Percentiles rank a stretch among this genome's conserved stretches.
Conservation (phyloP, 805 yeast genomes). For the Myxozyma mucilagina region DNA sequence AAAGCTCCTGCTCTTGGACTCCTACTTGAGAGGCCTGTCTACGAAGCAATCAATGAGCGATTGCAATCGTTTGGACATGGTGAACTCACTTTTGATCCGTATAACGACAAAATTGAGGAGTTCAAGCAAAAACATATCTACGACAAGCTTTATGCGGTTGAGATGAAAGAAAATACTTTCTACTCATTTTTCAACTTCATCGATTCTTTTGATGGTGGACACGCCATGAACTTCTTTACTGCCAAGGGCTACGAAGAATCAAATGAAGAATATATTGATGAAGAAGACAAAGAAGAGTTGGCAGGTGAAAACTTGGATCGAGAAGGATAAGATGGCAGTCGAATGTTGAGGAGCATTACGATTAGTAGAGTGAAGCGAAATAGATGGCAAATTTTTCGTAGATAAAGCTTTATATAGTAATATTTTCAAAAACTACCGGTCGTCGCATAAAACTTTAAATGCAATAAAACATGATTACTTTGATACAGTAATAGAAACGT, state of each 20-base stretch:
- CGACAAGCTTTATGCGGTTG: slow-evolving; percentile 89
- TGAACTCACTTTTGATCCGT: slow-evolving; percentile 65
- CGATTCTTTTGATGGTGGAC: slow-evolving; percentile 60
- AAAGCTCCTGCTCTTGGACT: slow-evolving; percentile 97
- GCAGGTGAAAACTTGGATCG: slow-evolving; percentile 41
- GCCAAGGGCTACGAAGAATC: slow-evolving; percentile 34
- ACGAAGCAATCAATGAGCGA: slow-evolving; percentile 73
- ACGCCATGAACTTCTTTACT: slow-evolving; percentile 57
- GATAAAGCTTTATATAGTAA: not conserved
- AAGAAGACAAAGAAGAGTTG: slow-evolving; percentile 41
- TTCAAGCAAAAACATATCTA: slow-evolving; percentile 88
- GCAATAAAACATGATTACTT: not conserved
- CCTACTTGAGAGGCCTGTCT: slow-evolving; percentile 86
- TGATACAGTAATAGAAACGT: not conserved
- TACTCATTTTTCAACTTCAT: slow-evolving; percentile 89
- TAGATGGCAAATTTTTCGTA: not conserved
- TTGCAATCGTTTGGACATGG: slow-evolving; percentile 77
- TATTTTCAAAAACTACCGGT: not conserved
- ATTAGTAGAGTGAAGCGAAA: not conserved
- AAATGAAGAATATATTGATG: slow-evolving; percentile 31
- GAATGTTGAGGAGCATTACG: not conserved
- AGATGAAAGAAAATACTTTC: slow-evolving; percentile 72
- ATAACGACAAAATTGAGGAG: slow-evolving; percentile 68
- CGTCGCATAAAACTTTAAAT: not conserved
- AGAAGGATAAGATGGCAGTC: slow-evolving; percentile 33